Conservation (phyloP, 805 yeast species). For the Cyberlindnera japonica region DNA sequence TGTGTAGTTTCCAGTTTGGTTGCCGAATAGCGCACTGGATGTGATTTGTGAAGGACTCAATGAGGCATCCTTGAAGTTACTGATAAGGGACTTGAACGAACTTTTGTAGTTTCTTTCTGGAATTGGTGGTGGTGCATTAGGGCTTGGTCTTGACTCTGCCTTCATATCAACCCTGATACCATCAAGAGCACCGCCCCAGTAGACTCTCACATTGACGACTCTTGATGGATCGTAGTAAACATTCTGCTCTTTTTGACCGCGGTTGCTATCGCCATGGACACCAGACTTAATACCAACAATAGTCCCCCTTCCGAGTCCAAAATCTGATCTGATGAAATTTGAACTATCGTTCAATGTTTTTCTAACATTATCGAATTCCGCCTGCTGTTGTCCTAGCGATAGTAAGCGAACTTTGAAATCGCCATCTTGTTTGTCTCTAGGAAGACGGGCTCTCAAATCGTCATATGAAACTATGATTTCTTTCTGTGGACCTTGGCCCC, state of each 20-base stretch:
- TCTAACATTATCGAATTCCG: conserved; percentile 47
- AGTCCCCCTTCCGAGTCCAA: conserved; percentile 40
- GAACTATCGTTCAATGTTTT: conserved; percentile 15
- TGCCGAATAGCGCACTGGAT: conserved; percentile 42
- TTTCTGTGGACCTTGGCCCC: conserved; percentile 60
- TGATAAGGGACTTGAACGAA: conserved; percentile 27
- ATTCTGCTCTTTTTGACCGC: conserved; percentile 26
- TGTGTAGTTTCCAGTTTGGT: conserved; percentile 45
- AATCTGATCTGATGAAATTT: conserved; percentile 29
- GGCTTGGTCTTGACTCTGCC: conserved; percentile 16
- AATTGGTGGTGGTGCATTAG: conserved; percentile 37
- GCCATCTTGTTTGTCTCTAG: conserved; percentile 30
- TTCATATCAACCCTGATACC: conserved; percentile 56
- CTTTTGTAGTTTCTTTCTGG: conserved; percentile 45
- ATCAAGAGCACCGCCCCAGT: conserved; percentile 75
- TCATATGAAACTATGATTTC: conserved; percentile 47
- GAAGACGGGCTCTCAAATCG: conserved; percentile 37
- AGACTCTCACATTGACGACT: conserved; percentile 56
- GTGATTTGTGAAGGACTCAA: conserved; percentile 3
- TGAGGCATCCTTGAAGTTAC: conserved; percentile 18
- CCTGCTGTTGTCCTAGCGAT: conserved; percentile 58
- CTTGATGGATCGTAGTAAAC: conserved; percentile 35
- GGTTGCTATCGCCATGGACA: conserved; percentile 28
- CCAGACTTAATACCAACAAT: conserved; percentile 38
- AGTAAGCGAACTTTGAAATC: conserved; percentile 49